Evolutionary conservation across 768 basidiomycete species (phyloP).

Genomic region (Agrocybe chaxingu): DNA sequence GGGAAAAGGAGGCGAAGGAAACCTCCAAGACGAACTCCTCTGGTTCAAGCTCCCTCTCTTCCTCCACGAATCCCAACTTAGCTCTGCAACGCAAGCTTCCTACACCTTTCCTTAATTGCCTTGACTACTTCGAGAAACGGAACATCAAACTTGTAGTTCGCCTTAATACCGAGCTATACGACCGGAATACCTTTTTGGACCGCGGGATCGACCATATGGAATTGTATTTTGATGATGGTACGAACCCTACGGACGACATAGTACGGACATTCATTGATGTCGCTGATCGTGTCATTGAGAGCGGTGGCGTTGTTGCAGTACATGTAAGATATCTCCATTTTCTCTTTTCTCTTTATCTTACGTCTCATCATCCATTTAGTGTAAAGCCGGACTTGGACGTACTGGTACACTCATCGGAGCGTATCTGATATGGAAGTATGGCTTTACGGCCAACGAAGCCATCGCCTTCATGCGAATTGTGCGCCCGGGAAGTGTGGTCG

Average conservation of each 20-base stretch:
- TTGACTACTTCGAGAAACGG: constrained; percentile 88
- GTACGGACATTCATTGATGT: constrained; percentile 88
- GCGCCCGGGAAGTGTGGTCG: constrained; percentile 90
- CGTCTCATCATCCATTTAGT: constrained; percentile 43
- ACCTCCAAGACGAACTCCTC: constrained; percentile 23
- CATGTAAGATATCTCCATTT: constrained; percentile 54
- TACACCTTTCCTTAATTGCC: constrained; percentile 81
- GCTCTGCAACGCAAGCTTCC: constrained; percentile 78
- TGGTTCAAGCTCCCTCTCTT: constrained; percentile 21
- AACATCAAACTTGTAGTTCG: constrained; percentile 90
- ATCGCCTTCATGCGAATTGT: constrained; percentile 99
- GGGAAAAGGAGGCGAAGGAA: constrained; percentile 62
- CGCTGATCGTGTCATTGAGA: constrained; percentile 73
- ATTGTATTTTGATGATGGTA: constrained; percentile 97
- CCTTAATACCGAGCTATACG: constrained; percentile 90
- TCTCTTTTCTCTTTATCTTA: constrained; percentile 8
- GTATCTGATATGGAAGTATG: constrained; percentile 98
- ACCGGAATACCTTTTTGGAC: constrained; percentile 74
- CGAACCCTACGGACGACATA: constrained; percentile 95
- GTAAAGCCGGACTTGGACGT: constrained; percentile 94
- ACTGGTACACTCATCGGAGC: constrained; percentile 97
- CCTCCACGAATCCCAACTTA: constrained; percentile 35
- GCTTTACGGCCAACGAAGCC: constrained; percentile 92
- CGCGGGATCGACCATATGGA: constrained; percentile 87
- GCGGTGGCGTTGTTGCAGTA: constrained; percentile 81